Base-by-base conservation (phyloP, 257 asterid species). In the Phtheirospermum japonicum region DNA sequence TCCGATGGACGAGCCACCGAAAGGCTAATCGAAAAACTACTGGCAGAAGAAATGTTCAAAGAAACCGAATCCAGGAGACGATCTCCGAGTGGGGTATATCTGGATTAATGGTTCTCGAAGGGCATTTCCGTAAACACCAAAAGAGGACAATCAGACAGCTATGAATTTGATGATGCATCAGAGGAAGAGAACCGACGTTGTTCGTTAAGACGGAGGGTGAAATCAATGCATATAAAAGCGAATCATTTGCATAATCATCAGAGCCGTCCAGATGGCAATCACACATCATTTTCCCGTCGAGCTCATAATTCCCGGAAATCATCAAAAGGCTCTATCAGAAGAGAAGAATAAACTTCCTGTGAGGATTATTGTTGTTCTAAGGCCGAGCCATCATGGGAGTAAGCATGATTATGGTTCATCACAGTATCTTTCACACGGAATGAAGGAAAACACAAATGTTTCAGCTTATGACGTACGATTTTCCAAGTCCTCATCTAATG, bases 101-200 rank as follows among this genome's bases (percentile, higher is more conserved):
- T 64, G 76, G 79, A 80, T 75, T 89, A 76, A 89, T 85, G 94
- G 97, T 93, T 59, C 83, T 89, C 18, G 99, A 86, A 65, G 28
- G 28, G 76, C 76, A 61, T 54, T 68, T 70, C 65, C 71, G 67
- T 34, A 76, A 70, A 65, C 85, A 77, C 56, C 78, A 75, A 28
- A 69, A 68, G 57, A 69, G 43, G 77, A 32, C 33, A 23, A 23
- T 61, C 54, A 2, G 83, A 71, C 34, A 76, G 52, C 71, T 57
- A 67, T 60, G 77, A 34, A 18, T 77, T 66, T 13, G 34, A 17
- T 46, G 80, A 46, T 14, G 70, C 42, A 28, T 40, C 48, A 40
- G n/a, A 14, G 4, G 5, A 40, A 14, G 16, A 0, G 4, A 40
- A 40, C 9, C 45, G 7, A 3, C 45, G 28, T 37, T 3, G 45